These are phyloP conservation scores for Pleurostoma richardsiae DNA, from an alignment of 2,329 filamentous ascomycete species.

Conservation along the genomic window DNA sequence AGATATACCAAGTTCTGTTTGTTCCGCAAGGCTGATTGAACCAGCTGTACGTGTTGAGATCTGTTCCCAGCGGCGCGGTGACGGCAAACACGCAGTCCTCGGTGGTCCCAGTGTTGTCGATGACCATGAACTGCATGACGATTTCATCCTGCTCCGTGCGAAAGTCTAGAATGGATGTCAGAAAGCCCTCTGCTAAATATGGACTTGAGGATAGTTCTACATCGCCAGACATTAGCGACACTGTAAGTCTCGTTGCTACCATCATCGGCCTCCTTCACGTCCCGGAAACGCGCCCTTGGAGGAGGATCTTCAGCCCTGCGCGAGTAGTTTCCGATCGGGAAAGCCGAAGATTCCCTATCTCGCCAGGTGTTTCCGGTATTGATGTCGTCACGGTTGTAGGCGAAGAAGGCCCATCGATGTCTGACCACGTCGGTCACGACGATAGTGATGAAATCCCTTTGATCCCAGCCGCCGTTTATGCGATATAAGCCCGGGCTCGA, in stretches of 20 bases:
- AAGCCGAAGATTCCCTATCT: no score
- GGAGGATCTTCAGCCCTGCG: no score
- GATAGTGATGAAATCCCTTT: slow-evolving; percentile 12
- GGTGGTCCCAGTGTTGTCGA: background rate
- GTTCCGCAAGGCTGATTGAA: background rate
- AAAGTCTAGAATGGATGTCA: no score
- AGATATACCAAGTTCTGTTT: no score
- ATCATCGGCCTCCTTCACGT: no score
- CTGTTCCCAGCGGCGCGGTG: background rate
- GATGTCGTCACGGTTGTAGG: slow-evolving; percentile 10
- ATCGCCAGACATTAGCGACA: no score
- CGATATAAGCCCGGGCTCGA: slow-evolving; percentile 3
- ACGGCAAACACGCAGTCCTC: background rate
- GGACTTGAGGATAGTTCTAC: no score
- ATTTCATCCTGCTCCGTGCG: background rate
- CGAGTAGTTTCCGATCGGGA: no score
- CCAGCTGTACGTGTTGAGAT: background rate
- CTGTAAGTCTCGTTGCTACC: no score
- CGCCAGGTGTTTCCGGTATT: background rate
- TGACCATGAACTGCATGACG: background rate
- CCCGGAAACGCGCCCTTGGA: no score
- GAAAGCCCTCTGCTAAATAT: no score
- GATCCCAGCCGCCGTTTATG: slow-evolving; percentile 13
- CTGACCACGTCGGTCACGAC: slow-evolving; percentile 10
- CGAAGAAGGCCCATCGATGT: slow-evolving; percentile 13